Evolutionary conservation across 202 grass and related monocot genomes (phyloP).

Genomic region (Hordeum pubiflorum): DNA sequence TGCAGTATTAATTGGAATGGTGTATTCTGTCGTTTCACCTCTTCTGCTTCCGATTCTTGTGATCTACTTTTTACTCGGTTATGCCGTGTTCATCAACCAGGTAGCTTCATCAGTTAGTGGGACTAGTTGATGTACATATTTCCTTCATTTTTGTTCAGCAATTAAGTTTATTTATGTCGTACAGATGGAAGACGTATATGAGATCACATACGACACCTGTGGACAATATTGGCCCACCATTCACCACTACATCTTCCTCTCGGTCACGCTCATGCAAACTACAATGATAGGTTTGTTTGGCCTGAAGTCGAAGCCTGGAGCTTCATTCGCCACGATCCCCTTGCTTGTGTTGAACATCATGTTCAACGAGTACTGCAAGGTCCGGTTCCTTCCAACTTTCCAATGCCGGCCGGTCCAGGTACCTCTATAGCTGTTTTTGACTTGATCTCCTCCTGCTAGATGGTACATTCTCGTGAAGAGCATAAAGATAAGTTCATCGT

Average conservation of each 20-base stretch:
- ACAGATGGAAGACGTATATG: conserved; percentile 92
- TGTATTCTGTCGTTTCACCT: conserved; percentile 67
- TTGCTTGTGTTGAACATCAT: conserved; percentile 56
- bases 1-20: conserved; percentile 74
- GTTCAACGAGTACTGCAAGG: conserved; percentile 81
- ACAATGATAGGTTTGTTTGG: conserved; percentile 81
- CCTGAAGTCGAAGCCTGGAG: conserved; percentile 70
- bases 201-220: conserved; percentile 68
- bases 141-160: neutral
- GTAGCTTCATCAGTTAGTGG: conserved; percentile 27
- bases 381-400: conserved; percentile 65
- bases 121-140: neutral
- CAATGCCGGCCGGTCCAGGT: conserved; percentile 53
- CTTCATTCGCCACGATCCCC: conserved; percentile 62
- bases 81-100: conserved; percentile 84
- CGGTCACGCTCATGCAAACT: conserved; percentile 57
- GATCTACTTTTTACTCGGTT: conserved; percentile 74
- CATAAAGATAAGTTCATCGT: neutral
- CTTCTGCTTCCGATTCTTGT: conserved; percentile 83
- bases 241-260: conserved; percentile 68
- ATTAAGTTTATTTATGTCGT: neutral
- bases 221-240: conserved; percentile 79
- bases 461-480: neutral
- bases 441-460: neutral
- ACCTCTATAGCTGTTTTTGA: neutral